Evolutionary conservation across 768 basidiomycete genomes (phyloP), one percentile per base, ranked within the genome.

Genomic region (Russula olivacea): DNA sequence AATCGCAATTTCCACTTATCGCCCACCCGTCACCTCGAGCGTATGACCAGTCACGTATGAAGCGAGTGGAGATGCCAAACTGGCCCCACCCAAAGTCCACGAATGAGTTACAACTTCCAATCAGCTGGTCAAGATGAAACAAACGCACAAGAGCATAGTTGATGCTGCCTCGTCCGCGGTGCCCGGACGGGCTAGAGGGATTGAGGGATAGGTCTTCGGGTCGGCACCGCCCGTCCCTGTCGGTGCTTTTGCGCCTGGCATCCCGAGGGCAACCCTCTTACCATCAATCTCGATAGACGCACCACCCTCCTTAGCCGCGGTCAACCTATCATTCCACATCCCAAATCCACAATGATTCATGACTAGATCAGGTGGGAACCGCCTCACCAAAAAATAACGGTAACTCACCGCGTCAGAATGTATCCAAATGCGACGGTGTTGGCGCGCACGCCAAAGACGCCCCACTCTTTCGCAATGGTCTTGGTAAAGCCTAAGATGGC

Each of bases 391-490:
- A 58, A 52, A 57, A 28, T 61, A 56, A 32, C 36, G 49, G 15
- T 6, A n/a, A 68, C 72, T 61, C 63, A 88, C 85, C 91, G 45
- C 45, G 91, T 93, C 68, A 87, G 83, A 51, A 93, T 84, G 50
- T 85, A 77, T 28, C 91, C 89, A 68, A 83, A 92, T 4, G 90
- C 90, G 48, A 93, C 75, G 3, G 87, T 86, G 76, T 93, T 92
- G 30, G 87, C 87, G 55, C 91, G 87, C 23, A 92, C 89, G 67
- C 86, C 86, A 74, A 87, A 91, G 4, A 78, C 74, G 34, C 91
- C 91, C 91, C 91, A 93, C 71, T 93, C 91, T 72, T 93, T 93
- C 53, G 86, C 85, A 66, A 90, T 84, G 45, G 91, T 93, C 78
- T 92, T 93, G 43, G 90, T 89, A 57, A 93, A 76, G 15, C 91